Evolutionary conservation across 768 basidiomycete species (phyloP), one percentile per base, ranked within the genome.

Genomic region (Auricularia sp.): DNA sequence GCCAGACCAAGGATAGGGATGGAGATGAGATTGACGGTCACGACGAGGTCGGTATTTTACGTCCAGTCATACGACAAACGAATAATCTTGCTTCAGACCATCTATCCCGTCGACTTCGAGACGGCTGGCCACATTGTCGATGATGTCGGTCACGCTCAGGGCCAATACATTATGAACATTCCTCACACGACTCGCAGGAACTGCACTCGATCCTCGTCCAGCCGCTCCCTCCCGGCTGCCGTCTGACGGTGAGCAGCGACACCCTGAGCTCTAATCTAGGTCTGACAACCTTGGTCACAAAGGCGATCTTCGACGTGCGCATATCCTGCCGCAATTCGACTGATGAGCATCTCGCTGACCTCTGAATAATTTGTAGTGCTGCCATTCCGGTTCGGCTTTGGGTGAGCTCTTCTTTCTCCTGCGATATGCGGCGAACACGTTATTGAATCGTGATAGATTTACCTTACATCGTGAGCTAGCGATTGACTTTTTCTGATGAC

Each of bases 341-440:
- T 2, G 29, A 39, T 39, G 39, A 3, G 39, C 39, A 39, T 39
- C 39, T 8, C 23, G 63, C 23, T 61, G 14, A 64, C 43, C 62
- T 51, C 5, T 21, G 29, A 36, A 66, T 12, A 33, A 42, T 5
- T 33, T 58, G 34, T 64, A 91, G 88, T 90, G 86, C 18, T 93
- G 91, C 71, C 93, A 95, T 73, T 94, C 91, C n/a, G 93, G 90
- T 7, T 88, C 93, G 4, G 88, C 86, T 3, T 81, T 95, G 21
- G 93, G 87, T 88, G 72, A 36, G 80, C 69, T 14, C 29, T 23
- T 42, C 18, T 12, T 34, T 18, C 39, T 39, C 7, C 47, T 33
- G 42, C 16, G 29, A 10, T 44, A 18, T 61, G 42, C 53, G 39
- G 18, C 21, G 2, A 12, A 78, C 65, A 66, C 78, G 34, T 77